phyloP scores from a whole-genome alignment of 345 rosid species.

The Arabidopsis suecica region DNA sequence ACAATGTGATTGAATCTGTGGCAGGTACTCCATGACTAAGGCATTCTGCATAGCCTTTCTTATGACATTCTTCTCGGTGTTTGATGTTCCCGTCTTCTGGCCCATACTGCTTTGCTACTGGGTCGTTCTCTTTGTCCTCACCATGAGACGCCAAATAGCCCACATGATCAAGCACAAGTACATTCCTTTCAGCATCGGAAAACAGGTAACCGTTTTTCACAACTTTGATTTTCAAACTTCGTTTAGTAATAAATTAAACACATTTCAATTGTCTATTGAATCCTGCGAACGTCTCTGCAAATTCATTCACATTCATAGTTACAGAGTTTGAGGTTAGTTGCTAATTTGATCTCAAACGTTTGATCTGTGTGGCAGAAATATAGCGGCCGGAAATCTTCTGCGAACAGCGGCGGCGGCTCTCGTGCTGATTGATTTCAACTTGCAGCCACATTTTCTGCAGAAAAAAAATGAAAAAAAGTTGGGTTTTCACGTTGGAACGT shows the following conservation, averaged over 20 bases:
- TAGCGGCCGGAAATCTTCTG: constrained; percentile 57
- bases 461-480: not conserved
- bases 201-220: constrained; percentile 54
- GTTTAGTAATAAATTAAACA: too few species aligned
- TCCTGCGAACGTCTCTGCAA: not conserved
- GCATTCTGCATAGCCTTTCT: constrained; percentile 68
- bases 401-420: constrained; percentile 53
- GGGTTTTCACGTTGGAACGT: constrained; percentile 27
- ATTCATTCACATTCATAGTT: not conserved
- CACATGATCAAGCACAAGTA: constrained; percentile 81
- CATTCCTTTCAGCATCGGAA: constrained; percentile 67
- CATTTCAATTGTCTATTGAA: not conserved
- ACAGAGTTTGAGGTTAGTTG: not conserved
- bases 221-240: not conserved
- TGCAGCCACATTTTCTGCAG: not conserved
- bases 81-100: constrained; percentile 89
- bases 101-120: constrained; percentile 69
- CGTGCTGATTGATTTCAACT: constrained; percentile 45
- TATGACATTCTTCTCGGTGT: constrained; percentile 72
- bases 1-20: constrained; percentile 11
- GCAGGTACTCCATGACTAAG: constrained; percentile 74
- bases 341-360: constrained; percentile 1
- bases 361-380: constrained; percentile 50
- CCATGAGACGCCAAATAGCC: constrained; percentile 75
- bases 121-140: constrained; percentile 69